These are phyloP conservation scores for Suillus tomentosus DNA, from an alignment of 768 basidiomycete genomes.

Conservation along the genomic window DNA sequence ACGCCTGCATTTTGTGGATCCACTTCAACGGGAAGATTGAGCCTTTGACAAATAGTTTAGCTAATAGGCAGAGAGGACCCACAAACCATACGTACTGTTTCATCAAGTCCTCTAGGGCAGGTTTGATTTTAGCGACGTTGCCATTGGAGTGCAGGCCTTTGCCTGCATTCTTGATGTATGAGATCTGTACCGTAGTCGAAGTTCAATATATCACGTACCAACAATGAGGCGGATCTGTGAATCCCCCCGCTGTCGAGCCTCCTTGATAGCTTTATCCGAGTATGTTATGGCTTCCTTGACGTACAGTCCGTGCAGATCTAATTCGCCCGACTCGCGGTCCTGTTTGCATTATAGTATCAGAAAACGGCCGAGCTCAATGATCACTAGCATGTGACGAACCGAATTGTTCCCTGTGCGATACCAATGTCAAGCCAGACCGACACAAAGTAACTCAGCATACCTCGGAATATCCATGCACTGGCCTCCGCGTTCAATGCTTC, in stretches of 20 bases:
- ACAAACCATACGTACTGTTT: constrained; percentile 52
- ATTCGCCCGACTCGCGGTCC: constrained; percentile 71
- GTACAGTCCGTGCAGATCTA: constrained; percentile 91
- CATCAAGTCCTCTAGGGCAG: constrained; percentile 88
- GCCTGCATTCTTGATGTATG: constrained; percentile 41
- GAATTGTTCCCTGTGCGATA: constrained; percentile 68
- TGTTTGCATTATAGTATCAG: constrained; percentile 24
- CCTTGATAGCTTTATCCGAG: constrained; percentile 69
- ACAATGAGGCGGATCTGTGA: constrained; percentile 79
- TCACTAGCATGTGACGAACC: constrained; percentile 35
- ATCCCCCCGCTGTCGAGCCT: constrained; percentile 65
- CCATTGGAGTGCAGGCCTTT: constrained; percentile 85
- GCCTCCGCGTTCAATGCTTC: constrained; percentile 79
- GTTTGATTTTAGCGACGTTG: constrained; percentile 84
- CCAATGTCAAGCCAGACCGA: constrained; percentile 10
- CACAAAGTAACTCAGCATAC: constrained; percentile 27
- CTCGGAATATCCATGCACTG: constrained; percentile 79
- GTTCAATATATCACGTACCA: constrained; percentile 47
- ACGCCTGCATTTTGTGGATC: constrained; percentile 87
- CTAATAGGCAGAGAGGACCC: background rate
- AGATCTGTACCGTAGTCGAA: background rate
- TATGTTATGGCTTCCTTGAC: constrained; percentile 87
- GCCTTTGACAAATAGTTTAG: constrained; percentile 42
- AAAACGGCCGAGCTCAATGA: background rate
- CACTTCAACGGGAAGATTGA: constrained; percentile 68